phyloP scores from a whole-genome alignment of 345 rosid species.

The Hypericum androsaemum region DNA sequence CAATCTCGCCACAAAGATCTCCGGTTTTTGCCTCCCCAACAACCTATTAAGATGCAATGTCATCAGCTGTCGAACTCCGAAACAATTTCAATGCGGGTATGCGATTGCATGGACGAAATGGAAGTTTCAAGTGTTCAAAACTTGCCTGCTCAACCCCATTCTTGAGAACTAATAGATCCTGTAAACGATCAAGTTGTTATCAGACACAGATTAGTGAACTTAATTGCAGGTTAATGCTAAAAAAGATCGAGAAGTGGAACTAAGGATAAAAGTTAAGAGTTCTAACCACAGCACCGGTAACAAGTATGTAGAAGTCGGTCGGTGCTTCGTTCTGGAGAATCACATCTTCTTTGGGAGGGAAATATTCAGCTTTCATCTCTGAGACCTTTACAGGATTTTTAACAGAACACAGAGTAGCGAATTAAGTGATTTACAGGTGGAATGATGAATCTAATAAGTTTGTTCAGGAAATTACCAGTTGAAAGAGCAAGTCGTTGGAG shows the following conservation, averaged over 20 bases:
- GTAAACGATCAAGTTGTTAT: background rate
- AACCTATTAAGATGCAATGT: constrained; percentile 32
- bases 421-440: background rate
- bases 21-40: constrained; percentile 65
- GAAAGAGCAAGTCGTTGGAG: constrained; percentile 22
- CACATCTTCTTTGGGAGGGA: constrained; percentile 26
- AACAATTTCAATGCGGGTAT: background rate
- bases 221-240: background rate
- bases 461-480: constrained; percentile 14
- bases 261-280: background rate
- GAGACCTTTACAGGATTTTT: constrained; percentile 17
- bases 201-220: background rate
- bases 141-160: constrained; percentile 25
- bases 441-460: background rate
- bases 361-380: constrained; percentile 29
- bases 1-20: constrained; percentile 78
- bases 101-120: too few species aligned
- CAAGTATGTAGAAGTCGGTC: constrained; percentile 23
- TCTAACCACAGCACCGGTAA: constrained; percentile 24
- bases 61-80: too few species aligned
- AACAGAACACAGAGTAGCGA: background rate
- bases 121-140: background rate
- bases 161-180: constrained; percentile 19
- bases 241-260: background rate
- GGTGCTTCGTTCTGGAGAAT: constrained; percentile 29